Percentiles rank a stretch among this genome's conserved stretches.
Evolutionary conservation across 257 asterid genomes (phyloP).

Genomic region (Buddleja alternifolia): DNA sequence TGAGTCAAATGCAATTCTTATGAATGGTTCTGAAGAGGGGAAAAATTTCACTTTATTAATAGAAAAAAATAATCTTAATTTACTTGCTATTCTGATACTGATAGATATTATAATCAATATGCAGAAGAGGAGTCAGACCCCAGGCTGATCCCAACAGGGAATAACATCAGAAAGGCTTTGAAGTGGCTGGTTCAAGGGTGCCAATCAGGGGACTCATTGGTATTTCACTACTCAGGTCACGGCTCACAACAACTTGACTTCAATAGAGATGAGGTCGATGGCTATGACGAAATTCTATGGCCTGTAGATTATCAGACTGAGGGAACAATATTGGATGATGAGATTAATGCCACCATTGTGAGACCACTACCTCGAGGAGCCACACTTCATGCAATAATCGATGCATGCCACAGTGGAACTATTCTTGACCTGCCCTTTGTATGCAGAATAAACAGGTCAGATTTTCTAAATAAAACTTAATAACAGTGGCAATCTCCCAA

Average conservation of each 20-base stretch:
- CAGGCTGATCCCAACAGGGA: slow-evolving; percentile 50
- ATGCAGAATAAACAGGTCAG: slow-evolving; percentile 45
- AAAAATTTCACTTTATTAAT: neutral
- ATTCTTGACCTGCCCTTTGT: slow-evolving; percentile 65
- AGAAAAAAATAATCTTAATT: neutral
- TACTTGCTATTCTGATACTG: slow-evolving; percentile 24
- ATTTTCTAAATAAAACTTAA: neutral
- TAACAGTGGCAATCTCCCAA: neutral
- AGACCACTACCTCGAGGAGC: slow-evolving; percentile 51
- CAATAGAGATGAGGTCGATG: slow-evolving; percentile 37
- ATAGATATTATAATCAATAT: slow-evolving; percentile 17
- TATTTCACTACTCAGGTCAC: slow-evolving; percentile 67
- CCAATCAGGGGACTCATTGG: slow-evolving; percentile 62
- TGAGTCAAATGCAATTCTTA: neutral
- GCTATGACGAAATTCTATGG: slow-evolving; percentile 46
- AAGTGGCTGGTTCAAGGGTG: slow-evolving; percentile 65
- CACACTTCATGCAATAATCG: slow-evolving; percentile 74
- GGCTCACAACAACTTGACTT: slow-evolving; percentile 46
- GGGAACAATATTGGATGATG: slow-evolving; percentile 64
- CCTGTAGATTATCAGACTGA: slow-evolving; percentile 60
- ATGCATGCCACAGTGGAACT: slow-evolving; percentile 87
- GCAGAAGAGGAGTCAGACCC: slow-evolving; percentile 57
- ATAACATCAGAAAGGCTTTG: slow-evolving; percentile 57
- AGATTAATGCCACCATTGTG: slow-evolving; percentile 56
- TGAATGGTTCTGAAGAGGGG: neutral